These are phyloP conservation scores for Dendrobium officinale DNA, from an alignment of 106 monocot species.

Conservation along the genomic window DNA sequence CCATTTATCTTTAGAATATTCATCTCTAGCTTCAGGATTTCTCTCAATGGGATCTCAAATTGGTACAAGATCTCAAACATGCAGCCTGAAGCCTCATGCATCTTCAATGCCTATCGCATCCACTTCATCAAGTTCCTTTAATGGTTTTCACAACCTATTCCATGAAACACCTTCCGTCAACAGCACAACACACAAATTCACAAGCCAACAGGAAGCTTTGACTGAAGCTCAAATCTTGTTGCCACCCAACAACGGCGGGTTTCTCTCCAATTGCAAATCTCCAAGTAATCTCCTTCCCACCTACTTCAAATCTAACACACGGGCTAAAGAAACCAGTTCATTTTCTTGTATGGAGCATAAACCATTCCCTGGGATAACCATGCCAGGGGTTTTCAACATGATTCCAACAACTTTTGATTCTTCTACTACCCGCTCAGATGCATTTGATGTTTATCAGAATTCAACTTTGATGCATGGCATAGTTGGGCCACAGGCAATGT, in stretches of 20 bases:
- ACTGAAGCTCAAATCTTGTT: conserved; percentile 2
- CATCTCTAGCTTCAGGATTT: conserved; percentile 8
- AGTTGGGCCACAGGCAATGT: conserved; percentile 5
- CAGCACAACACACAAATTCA: conserved; percentile 4
- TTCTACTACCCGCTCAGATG: conserved; percentile 3
- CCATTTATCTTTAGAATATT: not conserved
- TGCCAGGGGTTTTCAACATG: conserved; percentile 1
- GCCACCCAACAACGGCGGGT: not conserved
- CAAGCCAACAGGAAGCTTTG: conserved; percentile 3
- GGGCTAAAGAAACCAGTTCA: not conserved
- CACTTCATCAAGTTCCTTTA: conserved; percentile 1
- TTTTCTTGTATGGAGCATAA: conserved; percentile 11
- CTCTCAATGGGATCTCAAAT: conserved; percentile 2
- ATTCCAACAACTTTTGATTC: not conserved
- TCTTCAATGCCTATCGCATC: not conserved
- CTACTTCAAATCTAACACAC: not conserved
- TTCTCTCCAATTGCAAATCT: conserved; percentile 3
- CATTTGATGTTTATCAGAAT: not conserved
- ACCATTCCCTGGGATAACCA: not conserved
- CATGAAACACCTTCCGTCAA: not conserved
- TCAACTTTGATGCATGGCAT: conserved; percentile 5
- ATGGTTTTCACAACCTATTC: not conserved
- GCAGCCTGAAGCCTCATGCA: conserved; percentile 1
- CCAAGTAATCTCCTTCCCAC: not conserved
- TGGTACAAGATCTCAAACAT: not conserved